Evolutionary conservation across 768 basidiomycete species (phyloP), one percentile per base, ranked within the genome.

Genomic region (Psilocybe cyanescens): DNA sequence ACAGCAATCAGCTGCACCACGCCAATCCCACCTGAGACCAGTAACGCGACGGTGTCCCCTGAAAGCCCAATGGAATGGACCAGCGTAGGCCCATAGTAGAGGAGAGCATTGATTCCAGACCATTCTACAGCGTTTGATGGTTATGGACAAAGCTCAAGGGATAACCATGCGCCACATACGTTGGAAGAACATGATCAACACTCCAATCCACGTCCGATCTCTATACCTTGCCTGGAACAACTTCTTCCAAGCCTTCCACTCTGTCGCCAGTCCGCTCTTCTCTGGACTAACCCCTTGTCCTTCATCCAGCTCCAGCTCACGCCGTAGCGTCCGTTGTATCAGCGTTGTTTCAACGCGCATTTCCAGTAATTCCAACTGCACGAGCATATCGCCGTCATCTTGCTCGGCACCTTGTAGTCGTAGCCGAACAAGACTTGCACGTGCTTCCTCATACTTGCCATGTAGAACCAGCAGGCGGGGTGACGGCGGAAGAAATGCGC

Each of bases 71-170:
- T 79, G 53, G 78, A 85, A 33, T 72, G 80, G 49, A 93, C 83
- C 2, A 94, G 78, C 0, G 85, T 86, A 1, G 92, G 92, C 0
- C 91, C 92, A 65, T 92, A 94, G 67, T 94, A 94, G 7, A 94
- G 76, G 33, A 94, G 70, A 8, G 92, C 91, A 68, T 94, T 94
- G 63, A 94, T 94, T 1, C 92, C 92, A 60, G 86, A 89, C 92
- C 92, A 94, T 76, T 94, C 91, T 94, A 67, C 12, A 58, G 19
- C 24, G 47, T 35, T 9, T 52, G 29, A 48, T 31, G 29, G 52
- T 17, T 31, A 41, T 37, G 6, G 46, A 12, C 16, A 11, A 3
- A 45, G 24, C 58, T 30, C 33, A 39, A 45, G 29, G 57, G 16
- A 54, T 41, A n/a, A 33, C 35, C 31, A 53, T 12, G 5, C n/a